Percentiles rank a stretch among this genome's conserved stretches.
Conservation (phyloP, 2,329 filamentous ascomycete species). For the Talaromyces sp. region DNA sequence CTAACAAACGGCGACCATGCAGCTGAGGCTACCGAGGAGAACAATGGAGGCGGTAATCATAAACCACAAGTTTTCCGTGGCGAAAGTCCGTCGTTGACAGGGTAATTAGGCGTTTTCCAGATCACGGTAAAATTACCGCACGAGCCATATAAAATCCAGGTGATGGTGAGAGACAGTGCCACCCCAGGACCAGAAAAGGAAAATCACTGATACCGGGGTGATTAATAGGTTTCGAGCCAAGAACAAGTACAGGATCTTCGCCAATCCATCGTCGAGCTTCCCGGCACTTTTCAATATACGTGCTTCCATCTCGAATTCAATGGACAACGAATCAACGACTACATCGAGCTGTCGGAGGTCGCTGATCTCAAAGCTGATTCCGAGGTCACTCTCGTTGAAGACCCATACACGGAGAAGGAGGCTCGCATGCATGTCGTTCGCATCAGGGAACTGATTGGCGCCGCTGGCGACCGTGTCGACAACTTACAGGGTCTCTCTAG, state of each 20-base stretch:
- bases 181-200: neutral
- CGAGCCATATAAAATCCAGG: constrained; percentile 71
- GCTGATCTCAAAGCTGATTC: constrained; percentile 72
- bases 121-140: constrained; percentile 80
- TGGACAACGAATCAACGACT: constrained; percentile 89
- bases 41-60: constrained; percentile 36
- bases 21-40: constrained; percentile 35
- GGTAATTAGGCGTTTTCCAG: constrained; percentile 57
- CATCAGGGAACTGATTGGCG: constrained; percentile 88
- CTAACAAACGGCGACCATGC: constrained; percentile 34
- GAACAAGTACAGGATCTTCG: constrained; percentile 97
- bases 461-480: constrained; percentile 83
- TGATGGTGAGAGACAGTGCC: constrained; percentile 62
- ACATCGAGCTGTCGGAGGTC: constrained; percentile 86
- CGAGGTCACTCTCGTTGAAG: constrained; percentile 78
- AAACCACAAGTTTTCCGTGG: neutral
- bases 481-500: constrained; percentile 80
- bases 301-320: constrained; percentile 97
- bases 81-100: neutral
- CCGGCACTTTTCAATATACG: constrained; percentile 91
- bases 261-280: constrained; percentile 91
- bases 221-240: constrained; percentile 74
- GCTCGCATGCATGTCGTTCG: constrained; percentile 90
- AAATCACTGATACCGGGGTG: constrained; percentile 1
- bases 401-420: constrained; percentile 98